phyloP scores from a whole-genome alignment of 495 filamentous ascomycete genomes.

The Polyplosphaeria fusca region DNA sequence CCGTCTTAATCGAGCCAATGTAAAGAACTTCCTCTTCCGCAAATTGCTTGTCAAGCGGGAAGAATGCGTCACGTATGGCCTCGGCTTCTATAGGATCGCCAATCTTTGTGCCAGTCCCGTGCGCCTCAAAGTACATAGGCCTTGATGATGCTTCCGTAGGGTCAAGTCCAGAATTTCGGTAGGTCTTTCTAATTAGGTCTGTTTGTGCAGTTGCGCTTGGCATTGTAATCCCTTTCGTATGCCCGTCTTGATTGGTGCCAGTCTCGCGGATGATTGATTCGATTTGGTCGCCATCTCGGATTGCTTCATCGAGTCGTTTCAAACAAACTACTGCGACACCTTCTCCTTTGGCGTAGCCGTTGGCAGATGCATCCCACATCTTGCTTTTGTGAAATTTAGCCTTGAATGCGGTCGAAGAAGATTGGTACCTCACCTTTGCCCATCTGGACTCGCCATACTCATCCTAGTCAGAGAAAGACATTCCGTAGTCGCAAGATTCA shows the following conservation, averaged over 20 bases:
- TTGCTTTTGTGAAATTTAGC: not conserved
- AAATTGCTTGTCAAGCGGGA: not conserved
- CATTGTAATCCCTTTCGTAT: slow-evolving; percentile 14
- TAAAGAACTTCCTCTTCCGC: slow-evolving; percentile 3
- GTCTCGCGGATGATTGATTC: slow-evolving; percentile 46
- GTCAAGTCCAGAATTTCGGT: slow-evolving; percentile 12
- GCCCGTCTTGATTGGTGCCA: slow-evolving; percentile 34
- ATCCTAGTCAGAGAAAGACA: slow-evolving; percentile 1
- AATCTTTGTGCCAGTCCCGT: slow-evolving; percentile 20
- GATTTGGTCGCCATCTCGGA: slow-evolving; percentile 47
- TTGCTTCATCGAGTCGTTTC: slow-evolving; percentile 43
- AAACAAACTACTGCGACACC: slow-evolving; percentile 37
- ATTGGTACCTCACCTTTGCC: not conserved
- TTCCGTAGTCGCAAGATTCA: not conserved
- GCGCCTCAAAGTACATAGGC: slow-evolving; percentile 15
- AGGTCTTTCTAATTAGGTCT: slow-evolving; percentile 11
- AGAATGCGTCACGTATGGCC: slow-evolving; percentile 9
- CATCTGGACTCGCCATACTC: slow-evolving; percentile 3
- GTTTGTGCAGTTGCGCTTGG: slow-evolving; percentile 15
- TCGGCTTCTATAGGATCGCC: slow-evolving; percentile 19
- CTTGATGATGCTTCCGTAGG: not conserved
- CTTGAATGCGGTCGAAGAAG: not conserved
- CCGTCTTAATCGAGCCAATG: slow-evolving; percentile 48
- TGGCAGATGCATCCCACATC: slow-evolving; percentile 6
- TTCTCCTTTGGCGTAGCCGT: slow-evolving; percentile 25